Evolutionary conservation across 768 basidiomycete genomes (phyloP), one percentile per base, ranked within the genome.

Genomic region (Boletus edulis): DNA sequence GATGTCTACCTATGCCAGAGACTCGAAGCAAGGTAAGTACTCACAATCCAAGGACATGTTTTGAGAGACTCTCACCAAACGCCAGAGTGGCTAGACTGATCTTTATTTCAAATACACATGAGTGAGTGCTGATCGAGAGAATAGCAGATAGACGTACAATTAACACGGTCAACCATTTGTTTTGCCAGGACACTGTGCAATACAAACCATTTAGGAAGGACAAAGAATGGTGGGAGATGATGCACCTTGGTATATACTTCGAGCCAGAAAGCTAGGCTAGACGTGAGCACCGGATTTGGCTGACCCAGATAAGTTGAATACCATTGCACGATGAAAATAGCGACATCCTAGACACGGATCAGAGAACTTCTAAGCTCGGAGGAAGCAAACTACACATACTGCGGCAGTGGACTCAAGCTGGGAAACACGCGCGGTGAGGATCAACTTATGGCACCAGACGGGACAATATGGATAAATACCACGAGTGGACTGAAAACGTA

Each of bases 291-390:
- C 12, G 24, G 6, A 24, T 2, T 6, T 18, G 10, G 11, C 10
- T 1, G 1, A 43, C 8, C 10, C 8, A 2, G 40, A 12, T 24
- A 37, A 24, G 17, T 4, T 17, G 5, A 20, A 29, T 31, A 62
- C 60, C 55, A 62, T 44, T 62, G 60, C 17, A 61, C 55, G 46
- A 53, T 31, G 15, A 62, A 48, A 32, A 62, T 51, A 24, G 49
- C 42, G 8, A 57, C 5, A 12, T 47, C 41, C 60, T 61, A 29
- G 4, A 32, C 27, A 37, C 3, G 7, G 10, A 15, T 52, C 31
- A 14, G 6, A 61, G 11, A 37, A 12, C 5, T 7, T 27, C 17
- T 14, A 4, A 20, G 12, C 15, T 48, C 13, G 9, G 3, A 14
- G 24, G 13, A 48, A 9, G 37, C 3, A 32, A 7, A 54, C 12